These are phyloP conservation scores for Bathelium albidoporum DNA, from an alignment of 495 filamentous ascomycete species.

Conservation along the genomic window DNA sequence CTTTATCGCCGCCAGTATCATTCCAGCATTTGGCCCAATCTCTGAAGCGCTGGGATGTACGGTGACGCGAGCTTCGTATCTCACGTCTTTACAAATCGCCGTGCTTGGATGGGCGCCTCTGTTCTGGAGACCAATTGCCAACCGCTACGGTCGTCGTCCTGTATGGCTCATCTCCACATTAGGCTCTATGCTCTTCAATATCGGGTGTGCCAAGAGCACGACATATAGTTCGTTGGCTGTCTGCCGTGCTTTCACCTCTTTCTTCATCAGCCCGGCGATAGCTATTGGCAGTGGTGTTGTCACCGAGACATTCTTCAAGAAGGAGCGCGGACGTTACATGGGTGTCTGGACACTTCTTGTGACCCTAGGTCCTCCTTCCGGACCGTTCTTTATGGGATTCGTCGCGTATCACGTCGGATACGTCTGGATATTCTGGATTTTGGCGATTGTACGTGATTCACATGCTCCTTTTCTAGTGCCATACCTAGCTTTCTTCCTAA, in stretches of 20 bases:
- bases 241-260: conserved; percentile 40
- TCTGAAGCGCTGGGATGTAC: conserved; percentile 33
- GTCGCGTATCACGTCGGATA: conserved; percentile 22
- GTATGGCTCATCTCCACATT: conserved; percentile 41
- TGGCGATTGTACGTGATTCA: conserved; percentile 31
- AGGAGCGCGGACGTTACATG: conserved; percentile 11
- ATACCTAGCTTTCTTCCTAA: neutral
- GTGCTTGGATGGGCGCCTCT: conserved; percentile 40
- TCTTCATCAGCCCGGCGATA: conserved; percentile 45
- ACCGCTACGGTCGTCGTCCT: conserved; percentile 45
- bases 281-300: conserved; percentile 47
- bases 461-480: neutral
- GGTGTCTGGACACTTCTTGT: conserved; percentile 30
- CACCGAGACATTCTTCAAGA: conserved; percentile 14
- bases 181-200: conserved; percentile 36
- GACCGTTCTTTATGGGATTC: conserved; percentile 24
- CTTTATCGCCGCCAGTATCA: conserved; percentile 44
- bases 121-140: conserved; percentile 48
- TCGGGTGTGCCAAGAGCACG: conserved; percentile 36
- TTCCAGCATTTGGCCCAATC: conserved; percentile 42
- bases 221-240: conserved; percentile 35
- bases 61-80: conserved; percentile 38
- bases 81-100: conserved; percentile 42
- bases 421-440: conserved; percentile 27
- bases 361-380: conserved; percentile 39